Conservation (phyloP, 2,329 filamentous ascomycete genomes). For the Talaromyces islandicus region DNA sequence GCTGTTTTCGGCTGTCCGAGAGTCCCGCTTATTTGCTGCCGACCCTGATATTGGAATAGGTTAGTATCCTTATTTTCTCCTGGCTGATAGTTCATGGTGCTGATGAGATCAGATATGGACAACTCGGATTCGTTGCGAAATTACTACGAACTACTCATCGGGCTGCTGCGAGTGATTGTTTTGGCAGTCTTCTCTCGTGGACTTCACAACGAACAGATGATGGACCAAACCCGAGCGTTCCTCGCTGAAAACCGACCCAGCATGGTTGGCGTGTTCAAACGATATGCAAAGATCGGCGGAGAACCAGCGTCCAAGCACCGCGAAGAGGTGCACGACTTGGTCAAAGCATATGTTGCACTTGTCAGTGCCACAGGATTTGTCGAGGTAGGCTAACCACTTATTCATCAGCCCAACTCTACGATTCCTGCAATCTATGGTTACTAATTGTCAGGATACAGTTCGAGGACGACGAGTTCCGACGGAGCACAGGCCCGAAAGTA, state of each 20-base stretch:
- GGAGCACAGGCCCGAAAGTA: constrained; percentile 22
- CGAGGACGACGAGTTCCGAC: constrained; percentile 35
- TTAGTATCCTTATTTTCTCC: constrained; percentile 20
- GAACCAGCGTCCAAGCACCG: constrained; percentile 45
- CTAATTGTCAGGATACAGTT: constrained; percentile 24
- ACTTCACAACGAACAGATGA: constrained; percentile 65
- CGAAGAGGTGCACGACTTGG: constrained; percentile 65
- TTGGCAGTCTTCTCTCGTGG: constrained; percentile 77
- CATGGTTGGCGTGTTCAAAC: constrained; percentile 84
- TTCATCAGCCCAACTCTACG: not conserved
- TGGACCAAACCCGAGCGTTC: constrained; percentile 73
- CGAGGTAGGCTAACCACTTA: constrained; percentile 55
- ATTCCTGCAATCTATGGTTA: not conserved
- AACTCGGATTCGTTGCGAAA: constrained; percentile 66
- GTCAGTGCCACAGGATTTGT: constrained; percentile 78
- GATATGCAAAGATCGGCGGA: constrained; percentile 70
- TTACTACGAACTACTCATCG: constrained; percentile 78
- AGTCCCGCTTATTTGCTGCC: constrained; percentile 77
- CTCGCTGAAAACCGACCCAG: constrained; percentile 74
- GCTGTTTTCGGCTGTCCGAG: constrained; percentile 72
- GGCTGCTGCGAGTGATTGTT: constrained; percentile 73
- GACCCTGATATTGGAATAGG: constrained; percentile 87
- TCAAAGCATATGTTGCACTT: constrained; percentile 77
- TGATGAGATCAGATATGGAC: constrained; percentile 48
- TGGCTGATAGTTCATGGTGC: constrained; percentile 14